A percentile compares a stretch with the other conserved stretches of the same genome.
Evolutionary conservation across 805 yeast genomes (phyloP).

Genomic region (Monosporozyma aerobia): DNA sequence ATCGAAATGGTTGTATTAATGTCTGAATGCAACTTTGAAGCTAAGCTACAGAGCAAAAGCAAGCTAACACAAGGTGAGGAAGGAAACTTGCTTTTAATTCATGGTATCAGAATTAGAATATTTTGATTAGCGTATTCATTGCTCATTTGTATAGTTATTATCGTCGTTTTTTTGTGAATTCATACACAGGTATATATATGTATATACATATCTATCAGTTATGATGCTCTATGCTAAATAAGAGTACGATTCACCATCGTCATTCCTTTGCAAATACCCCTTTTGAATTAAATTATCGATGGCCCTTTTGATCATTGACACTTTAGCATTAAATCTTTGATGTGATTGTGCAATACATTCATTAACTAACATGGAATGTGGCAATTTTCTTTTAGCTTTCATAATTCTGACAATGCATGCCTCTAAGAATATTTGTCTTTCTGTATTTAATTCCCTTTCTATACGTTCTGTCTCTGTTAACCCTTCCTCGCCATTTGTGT

Average conservation of each 20-base stretch:
- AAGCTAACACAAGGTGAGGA: too few relatives aligned
- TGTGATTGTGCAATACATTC: constrained; percentile 84
- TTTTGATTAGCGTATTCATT: not conserved
- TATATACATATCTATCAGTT: not conserved
- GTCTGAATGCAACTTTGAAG: too few relatives aligned
- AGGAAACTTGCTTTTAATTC: too few relatives aligned
- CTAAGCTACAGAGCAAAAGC: too few relatives aligned
- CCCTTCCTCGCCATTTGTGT: constrained; percentile 5
- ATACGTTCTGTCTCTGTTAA: constrained; percentile 46
- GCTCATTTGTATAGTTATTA: not conserved
- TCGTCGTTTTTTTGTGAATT: not conserved
- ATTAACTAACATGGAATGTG: constrained; percentile 71
- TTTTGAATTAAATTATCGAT: constrained; percentile 78
- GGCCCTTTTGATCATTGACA: constrained; percentile 78
- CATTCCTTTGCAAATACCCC: constrained; percentile 73
- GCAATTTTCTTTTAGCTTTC: constrained; percentile 80
- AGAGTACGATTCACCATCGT: constrained; percentile 62
- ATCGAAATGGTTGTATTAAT: too few relatives aligned
- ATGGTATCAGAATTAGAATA: too few relatives aligned
- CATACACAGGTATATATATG: not conserved
- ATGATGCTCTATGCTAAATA: constrained; percentile 54
- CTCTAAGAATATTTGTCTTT: constrained; percentile 73
- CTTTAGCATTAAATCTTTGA: constrained; percentile 71
- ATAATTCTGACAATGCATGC: constrained; percentile 94
- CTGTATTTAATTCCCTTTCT: constrained; percentile 74